These are phyloP conservation scores for Penicillium sp. DNA, from an alignment of 2,329 filamentous ascomycete genomes.

Conservation along the genomic window DNA sequence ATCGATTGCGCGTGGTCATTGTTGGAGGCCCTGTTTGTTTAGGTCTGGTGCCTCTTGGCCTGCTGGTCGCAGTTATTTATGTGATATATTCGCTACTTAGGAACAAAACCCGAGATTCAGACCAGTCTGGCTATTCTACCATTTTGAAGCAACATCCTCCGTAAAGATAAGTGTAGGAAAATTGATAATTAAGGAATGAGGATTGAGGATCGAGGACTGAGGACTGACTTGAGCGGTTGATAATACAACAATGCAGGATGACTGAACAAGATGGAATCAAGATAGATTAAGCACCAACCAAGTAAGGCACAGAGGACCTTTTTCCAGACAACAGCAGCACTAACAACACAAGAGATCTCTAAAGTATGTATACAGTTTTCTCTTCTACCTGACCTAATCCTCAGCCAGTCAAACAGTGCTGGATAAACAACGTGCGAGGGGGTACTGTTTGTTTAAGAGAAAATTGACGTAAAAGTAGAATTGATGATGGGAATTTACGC, in stretches of 20 bases:
- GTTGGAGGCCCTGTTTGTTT: slow-evolving; percentile 5
- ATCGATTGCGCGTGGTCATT: slow-evolving; percentile 22
- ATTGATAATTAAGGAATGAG: not conserved
- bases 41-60: not conserved
- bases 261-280: slow-evolving; percentile 19
- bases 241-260: slow-evolving; percentile 16
- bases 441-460: slow-evolving; percentile 19
- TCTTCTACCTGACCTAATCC: slow-evolving; percentile 29
- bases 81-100: slow-evolving; percentile 12
- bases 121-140: slow-evolving; percentile 16
- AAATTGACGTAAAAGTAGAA: slow-evolving; percentile 27
- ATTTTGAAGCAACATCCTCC: not conserved
- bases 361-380: slow-evolving; percentile 44
- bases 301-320: slow-evolving; percentile 24
- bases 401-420: slow-evolving; percentile 19
- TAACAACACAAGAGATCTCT: slow-evolving; percentile 34
- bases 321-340: slow-evolving; percentile 31
- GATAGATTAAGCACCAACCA: slow-evolving; percentile 29
- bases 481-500: slow-evolving; percentile 34
- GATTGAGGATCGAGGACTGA: slow-evolving; percentile 5
- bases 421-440: slow-evolving; percentile 17
- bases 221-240: slow-evolving; percentile 4
- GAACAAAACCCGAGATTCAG: not conserved
- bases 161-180: not conserved
- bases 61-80: not conserved